phyloP scores from a whole-genome alignment of 306 rosid genomes.

The Quercus engelmannii region DNA sequence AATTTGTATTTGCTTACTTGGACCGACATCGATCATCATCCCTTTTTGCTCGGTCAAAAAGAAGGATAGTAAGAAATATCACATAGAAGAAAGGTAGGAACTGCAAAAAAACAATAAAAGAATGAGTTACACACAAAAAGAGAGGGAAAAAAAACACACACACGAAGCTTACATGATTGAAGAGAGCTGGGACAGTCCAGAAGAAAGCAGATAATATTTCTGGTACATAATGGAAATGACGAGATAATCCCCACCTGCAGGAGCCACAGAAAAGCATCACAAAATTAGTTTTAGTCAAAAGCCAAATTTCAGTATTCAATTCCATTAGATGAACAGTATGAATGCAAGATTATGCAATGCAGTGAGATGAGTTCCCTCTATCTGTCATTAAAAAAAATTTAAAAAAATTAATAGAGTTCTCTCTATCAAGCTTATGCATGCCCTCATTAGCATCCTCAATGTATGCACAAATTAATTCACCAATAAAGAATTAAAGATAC shows the following conservation, averaged over 20 bases:
- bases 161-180: constrained; percentile 60
- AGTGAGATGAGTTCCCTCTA: not conserved
- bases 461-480: not conserved
- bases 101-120: constrained; percentile 42
- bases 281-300: not conserved
- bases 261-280: constrained; percentile 25
- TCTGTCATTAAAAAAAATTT: not conserved
- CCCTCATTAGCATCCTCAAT: not conserved
- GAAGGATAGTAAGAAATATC: constrained; percentile 83
- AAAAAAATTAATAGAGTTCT: not conserved
- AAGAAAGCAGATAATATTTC: constrained; percentile 94
- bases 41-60: constrained; percentile 91
- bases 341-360: not conserved
- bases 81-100: constrained; percentile 91
- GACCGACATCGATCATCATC: constrained; percentile 90
- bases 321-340: not conserved
- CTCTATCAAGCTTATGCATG: not conserved
- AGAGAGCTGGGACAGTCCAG: constrained; percentile 97
- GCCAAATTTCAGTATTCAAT: not conserved
- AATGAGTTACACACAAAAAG: not conserved
- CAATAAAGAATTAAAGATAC: not conserved
- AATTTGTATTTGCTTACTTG: constrained; percentile 62
- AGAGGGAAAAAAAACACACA: not conserved
- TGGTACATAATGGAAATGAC: constrained; percentile 96
- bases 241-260: constrained; percentile 95